Conservation (phyloP, 495 filamentous ascomycete genomes). For the Xylaria flabelliformis region DNA sequence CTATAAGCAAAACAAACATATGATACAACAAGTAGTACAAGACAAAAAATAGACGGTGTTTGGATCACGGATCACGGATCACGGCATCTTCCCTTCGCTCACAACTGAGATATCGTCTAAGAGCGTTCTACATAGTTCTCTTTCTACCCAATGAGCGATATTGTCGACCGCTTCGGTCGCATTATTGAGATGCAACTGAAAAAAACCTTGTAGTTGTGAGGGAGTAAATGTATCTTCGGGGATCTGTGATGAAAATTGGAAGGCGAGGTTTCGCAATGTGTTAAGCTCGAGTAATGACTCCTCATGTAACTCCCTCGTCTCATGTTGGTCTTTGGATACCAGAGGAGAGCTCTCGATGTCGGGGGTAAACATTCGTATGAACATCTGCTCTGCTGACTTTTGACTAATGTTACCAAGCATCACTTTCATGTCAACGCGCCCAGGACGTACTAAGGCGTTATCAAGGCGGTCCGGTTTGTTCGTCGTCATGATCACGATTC, state of each 20-base stretch:
- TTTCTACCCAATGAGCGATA: slow-evolving; percentile 55
- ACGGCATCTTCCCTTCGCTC: slow-evolving; percentile 33
- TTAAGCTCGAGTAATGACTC: slow-evolving; percentile 31
- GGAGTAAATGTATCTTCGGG: slow-evolving; percentile 65
- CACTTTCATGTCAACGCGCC: slow-evolving; percentile 71
- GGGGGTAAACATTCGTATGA: slow-evolving; percentile 54
- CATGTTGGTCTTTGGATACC: not conserved
- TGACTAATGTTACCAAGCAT: slow-evolving; percentile 59
- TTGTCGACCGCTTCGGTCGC: slow-evolving; percentile 56
- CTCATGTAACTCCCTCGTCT: slow-evolving; percentile 13
- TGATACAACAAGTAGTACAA: slow-evolving; percentile 3
- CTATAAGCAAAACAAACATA: not conserved
- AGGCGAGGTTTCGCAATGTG: slow-evolving; percentile 52
- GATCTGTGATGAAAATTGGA: slow-evolving; percentile 57
- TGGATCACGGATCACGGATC: slow-evolving; percentile 21
- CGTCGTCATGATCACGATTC: slow-evolving; percentile 78
- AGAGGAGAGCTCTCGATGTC: slow-evolving; percentile 30
- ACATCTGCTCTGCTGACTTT: slow-evolving; percentile 55
- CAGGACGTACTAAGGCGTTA: slow-evolving; percentile 69
- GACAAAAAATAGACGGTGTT: not conserved
- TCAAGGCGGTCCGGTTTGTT: slow-evolving; percentile 73
- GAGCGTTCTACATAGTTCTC: slow-evolving; percentile 35
- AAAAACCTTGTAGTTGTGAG: slow-evolving; percentile 70
- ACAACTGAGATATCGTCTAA: slow-evolving; percentile 40
- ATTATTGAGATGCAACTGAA: slow-evolving; percentile 61